These are phyloP conservation scores for Yamadazyma nakazawae DNA, from an alignment of 805 yeast species.

Conservation along the genomic window DNA sequence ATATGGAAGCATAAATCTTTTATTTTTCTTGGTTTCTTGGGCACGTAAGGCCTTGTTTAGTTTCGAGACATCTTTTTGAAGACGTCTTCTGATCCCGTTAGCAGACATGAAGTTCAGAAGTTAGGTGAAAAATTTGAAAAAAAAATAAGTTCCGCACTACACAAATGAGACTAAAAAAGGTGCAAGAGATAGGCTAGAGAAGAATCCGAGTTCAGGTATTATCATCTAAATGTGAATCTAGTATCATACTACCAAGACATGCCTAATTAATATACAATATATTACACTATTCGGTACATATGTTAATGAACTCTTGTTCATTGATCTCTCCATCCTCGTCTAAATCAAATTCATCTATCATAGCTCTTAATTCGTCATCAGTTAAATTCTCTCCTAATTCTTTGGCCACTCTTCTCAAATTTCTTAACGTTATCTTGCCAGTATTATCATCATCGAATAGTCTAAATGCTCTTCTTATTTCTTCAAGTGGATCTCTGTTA, in stretches of 20 bases:
- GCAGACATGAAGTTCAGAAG: slow-evolving; percentile 23
- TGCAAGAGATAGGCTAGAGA: too few relatives aligned
- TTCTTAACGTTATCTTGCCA: slow-evolving; percentile 79
- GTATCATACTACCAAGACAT: background rate
- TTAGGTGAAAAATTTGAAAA: slow-evolving; percentile 12
- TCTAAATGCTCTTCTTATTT: slow-evolving; percentile 83
- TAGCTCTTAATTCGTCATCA: slow-evolving; percentile 90
- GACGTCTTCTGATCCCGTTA: slow-evolving; percentile 32
- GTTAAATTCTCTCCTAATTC: slow-evolving; percentile 89
- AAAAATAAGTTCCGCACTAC: background rate
- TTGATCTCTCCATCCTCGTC: slow-evolving; percentile 95
- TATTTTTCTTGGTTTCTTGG: slow-evolving; percentile 18
- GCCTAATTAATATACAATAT: slow-evolving; percentile 4
- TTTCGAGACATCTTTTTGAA: slow-evolving; percentile 33
- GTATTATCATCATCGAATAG: slow-evolving; percentile 85
- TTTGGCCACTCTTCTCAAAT: slow-evolving; percentile 83
- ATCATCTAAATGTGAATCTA: too few relatives aligned
- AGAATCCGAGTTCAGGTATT: too few relatives aligned
- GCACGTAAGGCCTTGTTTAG: slow-evolving; percentile 31
- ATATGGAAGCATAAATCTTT: slow-evolving; percentile 33
- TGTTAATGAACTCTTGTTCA: slow-evolving; percentile 85
- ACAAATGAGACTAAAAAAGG: background rate
- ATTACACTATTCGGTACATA: slow-evolving; percentile 61
- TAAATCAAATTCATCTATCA: slow-evolving; percentile 96
- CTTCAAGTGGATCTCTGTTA: slow-evolving; percentile 89